A percentile compares a stretch with the other conserved stretches of the same genome.
Evolutionary conservation across 768 basidiomycete genomes (phyloP).

Genomic region (Boletus vermiculosoides): DNA sequence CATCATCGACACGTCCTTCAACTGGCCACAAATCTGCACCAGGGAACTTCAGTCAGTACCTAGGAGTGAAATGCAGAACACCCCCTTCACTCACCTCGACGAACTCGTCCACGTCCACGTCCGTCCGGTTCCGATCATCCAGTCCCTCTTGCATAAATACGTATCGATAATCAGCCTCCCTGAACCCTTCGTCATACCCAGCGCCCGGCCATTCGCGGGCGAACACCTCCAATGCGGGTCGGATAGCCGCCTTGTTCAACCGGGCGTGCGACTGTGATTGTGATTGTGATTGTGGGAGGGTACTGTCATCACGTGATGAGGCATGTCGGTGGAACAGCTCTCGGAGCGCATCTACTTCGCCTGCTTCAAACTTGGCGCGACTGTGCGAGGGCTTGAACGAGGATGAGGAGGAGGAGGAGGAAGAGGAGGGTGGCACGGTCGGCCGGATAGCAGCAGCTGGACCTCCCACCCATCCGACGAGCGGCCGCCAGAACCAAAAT

Average conservation of each 20-base stretch:
- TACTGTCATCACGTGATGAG: not conserved
- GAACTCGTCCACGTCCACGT: slow-evolving; percentile 81
- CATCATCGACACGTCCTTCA: slow-evolving; percentile 63
- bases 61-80: too few relatives aligned
- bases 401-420: not conserved
- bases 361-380: slow-evolving; percentile 54
- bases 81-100: slow-evolving; percentile 51
- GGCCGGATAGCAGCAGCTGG: not conserved
- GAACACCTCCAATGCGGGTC: slow-evolving; percentile 44
- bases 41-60: too few relatives aligned
- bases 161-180: slow-evolving; percentile 65
- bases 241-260: slow-evolving; percentile 41
- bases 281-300: too few relatives aligned
- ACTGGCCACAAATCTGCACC: slow-evolving; percentile 66
- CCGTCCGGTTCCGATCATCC: slow-evolving; percentile 37
- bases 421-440: not conserved
- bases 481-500: slow-evolving; percentile 2
- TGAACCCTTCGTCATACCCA: slow-evolving; percentile 62
- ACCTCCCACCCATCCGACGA: slow-evolving; percentile 24
- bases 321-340: slow-evolving; percentile 33
- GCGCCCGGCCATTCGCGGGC: slow-evolving; percentile 33
- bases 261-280: too few relatives aligned
- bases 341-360: slow-evolving; percentile 44
- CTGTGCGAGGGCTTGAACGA: slow-evolving; percentile 36
- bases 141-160: slow-evolving; percentile 78